Evolutionary conservation across 805 yeast species (phyloP).

Genomic region (Wickerhamomyces hampshirensis): DNA sequence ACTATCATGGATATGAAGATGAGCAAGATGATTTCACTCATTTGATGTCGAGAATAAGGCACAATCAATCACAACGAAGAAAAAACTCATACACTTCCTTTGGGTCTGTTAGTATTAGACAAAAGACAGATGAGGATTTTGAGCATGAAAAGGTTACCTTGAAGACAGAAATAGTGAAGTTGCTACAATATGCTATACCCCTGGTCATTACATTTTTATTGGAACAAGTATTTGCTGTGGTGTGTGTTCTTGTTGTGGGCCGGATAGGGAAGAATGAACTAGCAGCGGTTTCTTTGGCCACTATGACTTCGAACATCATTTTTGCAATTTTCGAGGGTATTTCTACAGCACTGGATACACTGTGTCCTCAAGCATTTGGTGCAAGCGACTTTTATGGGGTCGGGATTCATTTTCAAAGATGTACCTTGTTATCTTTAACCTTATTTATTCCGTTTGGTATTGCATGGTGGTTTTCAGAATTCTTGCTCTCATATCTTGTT

Average conservation of each 20-base stretch:
- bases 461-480: constrained; percentile 60
- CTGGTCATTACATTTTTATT: constrained; percentile 52
- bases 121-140: constrained; percentile 23
- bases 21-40: constrained; percentile 13
- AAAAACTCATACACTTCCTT: constrained; percentile 19
- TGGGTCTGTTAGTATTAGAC: constrained; percentile 19
- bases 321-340: constrained; percentile 79
- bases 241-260: constrained; percentile 66
- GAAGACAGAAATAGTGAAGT: constrained; percentile 30
- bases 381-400: constrained; percentile 66
- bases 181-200: constrained; percentile 47
- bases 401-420: constrained; percentile 70
- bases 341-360: constrained; percentile 75
- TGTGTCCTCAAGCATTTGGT: constrained; percentile 84
- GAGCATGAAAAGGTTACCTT: constrained; percentile 30
- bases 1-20: constrained; percentile 24
- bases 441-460: constrained; percentile 42
- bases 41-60: constrained; percentile 21
- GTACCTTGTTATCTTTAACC: constrained; percentile 46
- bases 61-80: constrained; percentile 11
- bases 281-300: constrained; percentile 79
- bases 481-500: constrained; percentile 37
- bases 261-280: constrained; percentile 74
- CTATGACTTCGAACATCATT: constrained; percentile 80
- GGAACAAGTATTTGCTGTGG: constrained; percentile 53